Evolutionary conservation across 768 basidiomycete genomes (phyloP), one percentile per base, ranked within the genome.

Genomic region (Pleurotus tuoliensis): DNA sequence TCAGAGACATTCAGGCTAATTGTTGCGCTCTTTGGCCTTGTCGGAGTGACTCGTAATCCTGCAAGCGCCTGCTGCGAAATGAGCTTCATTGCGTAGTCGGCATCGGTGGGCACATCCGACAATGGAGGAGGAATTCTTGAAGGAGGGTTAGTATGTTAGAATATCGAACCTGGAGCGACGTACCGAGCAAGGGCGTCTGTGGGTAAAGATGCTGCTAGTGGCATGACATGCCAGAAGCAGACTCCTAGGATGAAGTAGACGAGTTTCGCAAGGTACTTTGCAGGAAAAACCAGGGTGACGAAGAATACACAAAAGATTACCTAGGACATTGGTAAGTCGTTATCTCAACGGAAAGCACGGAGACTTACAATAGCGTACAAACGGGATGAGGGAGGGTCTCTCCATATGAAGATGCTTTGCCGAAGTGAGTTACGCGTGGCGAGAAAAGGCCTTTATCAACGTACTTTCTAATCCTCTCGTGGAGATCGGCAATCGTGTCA

Each of bases 61-160:
- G 75, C 69, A 34, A 80, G 76, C 3, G 87, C 74, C 6, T 87
- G 80, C 56, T 77, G 74, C 3, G 85, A 78, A 15, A 88, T 87
- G 9, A 88, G 65, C 38, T 85, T 77, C 82, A 88, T 87, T 2
- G 87, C 86, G 62, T 85, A 84, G 47, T 88, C 84, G 3, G 82
- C 77, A 60, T 89, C 86, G 3, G 85, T 88, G 0, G 87, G 86
- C 9, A 78, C 80, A 58, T 83, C 77, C 38, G 62, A 58, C 48
- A 87, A 75, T 3, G 73, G 69, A 5, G 74, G 69, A 18, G 81
- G 79, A 11, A 83, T 50, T 40, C 82, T 86, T 45, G 5, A 55
- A 11, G 11, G 3, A 11, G 11, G 30, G 8, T 34, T 11, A 34
- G 30, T 11, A 34, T 34, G 30, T 34, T 1, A 12, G 37, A 40